Conservation (phyloP, 2,329 filamentous ascomycete species). For the Aureobasidium sp. region DNA sequence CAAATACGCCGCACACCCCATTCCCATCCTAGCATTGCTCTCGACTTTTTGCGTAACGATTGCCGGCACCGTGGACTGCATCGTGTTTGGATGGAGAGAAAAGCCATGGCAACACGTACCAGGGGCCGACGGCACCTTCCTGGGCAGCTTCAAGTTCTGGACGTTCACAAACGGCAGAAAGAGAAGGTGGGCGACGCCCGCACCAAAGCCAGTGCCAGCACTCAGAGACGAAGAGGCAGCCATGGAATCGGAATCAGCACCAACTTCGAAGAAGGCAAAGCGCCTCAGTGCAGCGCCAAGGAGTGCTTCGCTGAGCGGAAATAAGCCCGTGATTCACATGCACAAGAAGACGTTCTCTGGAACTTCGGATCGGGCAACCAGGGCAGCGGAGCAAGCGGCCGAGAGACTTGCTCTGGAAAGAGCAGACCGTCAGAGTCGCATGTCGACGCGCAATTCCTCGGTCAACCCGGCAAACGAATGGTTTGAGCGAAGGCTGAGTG, state of each 20-base stretch:
- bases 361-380: slow-evolving; percentile 26
- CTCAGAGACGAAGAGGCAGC: background rate
- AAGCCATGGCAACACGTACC: slow-evolving; percentile 60
- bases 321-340: slow-evolving; percentile 12
- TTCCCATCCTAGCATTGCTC: slow-evolving; percentile 51
- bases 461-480: slow-evolving; percentile 23
- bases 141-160: slow-evolving; percentile 34
- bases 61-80: slow-evolving; percentile 62
- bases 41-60: slow-evolving; percentile 53
- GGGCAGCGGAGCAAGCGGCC: slow-evolving; percentile 32
- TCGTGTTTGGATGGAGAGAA: slow-evolving; percentile 63
- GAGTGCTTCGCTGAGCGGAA: background rate
- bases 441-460: background rate
- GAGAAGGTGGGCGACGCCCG: background rate
- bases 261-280: background rate
- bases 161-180: slow-evolving; percentile 13
- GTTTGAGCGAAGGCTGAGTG: slow-evolving; percentile 24
- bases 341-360: slow-evolving; percentile 26
- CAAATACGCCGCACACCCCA: slow-evolving; percentile 42
- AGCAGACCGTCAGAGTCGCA: slow-evolving; percentile 20
- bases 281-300: background rate
- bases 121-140: slow-evolving; percentile 36
- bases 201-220: slow-evolving; percentile 1
- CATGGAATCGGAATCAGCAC: background rate
- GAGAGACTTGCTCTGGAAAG: slow-evolving; percentile 34